These are phyloP conservation scores for Aaosphaeria arxii DNA, from an alignment of 2,329 filamentous ascomycete genomes.

Conservation along the genomic window DNA sequence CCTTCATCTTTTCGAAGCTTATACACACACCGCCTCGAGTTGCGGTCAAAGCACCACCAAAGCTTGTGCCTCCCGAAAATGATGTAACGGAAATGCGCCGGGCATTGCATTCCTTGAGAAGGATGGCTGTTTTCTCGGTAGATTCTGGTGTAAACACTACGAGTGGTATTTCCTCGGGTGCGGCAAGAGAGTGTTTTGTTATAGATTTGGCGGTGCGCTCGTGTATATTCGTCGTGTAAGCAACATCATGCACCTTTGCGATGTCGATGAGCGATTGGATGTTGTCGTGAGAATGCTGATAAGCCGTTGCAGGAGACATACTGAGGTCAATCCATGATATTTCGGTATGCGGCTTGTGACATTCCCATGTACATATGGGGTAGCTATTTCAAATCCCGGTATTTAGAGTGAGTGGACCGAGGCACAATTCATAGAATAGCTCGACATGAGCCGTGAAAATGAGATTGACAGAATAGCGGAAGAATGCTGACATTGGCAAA, in stretches of 20 bases:
- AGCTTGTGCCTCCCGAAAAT: conserved; percentile 80
- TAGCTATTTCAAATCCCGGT: no score
- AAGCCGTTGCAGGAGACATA: not conserved
- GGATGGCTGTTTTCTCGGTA: conserved; percentile 73
- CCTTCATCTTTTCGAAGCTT: conserved; percentile 79
- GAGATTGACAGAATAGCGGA: no score
- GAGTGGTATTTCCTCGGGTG: conserved; percentile 36
- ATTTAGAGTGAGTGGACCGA: no score
- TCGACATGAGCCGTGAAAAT: no score
- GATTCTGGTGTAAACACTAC: conserved; percentile 69
- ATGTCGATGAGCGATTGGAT: not conserved
- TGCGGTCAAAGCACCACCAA: conserved; percentile 82
- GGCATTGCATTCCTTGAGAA: conserved; percentile 80
- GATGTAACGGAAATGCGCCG: conserved; percentile 79
- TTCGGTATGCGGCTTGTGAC: no score
- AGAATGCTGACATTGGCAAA: no score
- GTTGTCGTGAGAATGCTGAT: not conserved
- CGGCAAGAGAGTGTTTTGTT: conserved; percentile 19
- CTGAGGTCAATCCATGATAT: not conserved
- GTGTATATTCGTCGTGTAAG: conserved; percentile 7
- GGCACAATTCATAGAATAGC: no score
- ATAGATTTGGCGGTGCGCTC: conserved; percentile 14
- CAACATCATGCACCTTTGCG: conserved; percentile 3
- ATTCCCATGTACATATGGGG: no score
- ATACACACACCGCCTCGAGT: conserved; percentile 79